Evolutionary conservation across 208 protist genomes (phyloP).

Genomic region (Trypanosoma congolense): DNA sequence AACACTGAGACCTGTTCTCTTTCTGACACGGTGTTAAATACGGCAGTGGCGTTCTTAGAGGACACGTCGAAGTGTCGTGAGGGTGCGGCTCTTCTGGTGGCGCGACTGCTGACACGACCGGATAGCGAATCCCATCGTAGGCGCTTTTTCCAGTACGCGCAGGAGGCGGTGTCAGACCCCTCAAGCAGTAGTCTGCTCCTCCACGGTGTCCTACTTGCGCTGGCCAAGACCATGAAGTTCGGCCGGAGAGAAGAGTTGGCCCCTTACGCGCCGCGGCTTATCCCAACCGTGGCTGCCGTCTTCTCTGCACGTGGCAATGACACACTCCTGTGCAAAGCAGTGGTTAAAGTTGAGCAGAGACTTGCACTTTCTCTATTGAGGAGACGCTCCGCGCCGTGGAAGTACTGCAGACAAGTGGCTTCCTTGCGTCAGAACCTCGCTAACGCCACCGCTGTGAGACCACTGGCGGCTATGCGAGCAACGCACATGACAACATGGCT

Average conservation of each 20-base stretch:
- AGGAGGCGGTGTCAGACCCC: constrained; percentile 25
- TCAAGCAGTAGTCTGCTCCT: constrained; percentile 23
- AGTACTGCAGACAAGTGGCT: constrained; percentile 77
- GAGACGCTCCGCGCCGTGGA: constrained; percentile 85
- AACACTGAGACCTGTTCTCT: no score
- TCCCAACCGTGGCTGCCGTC: constrained; percentile 32
- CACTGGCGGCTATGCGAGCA: not conserved
- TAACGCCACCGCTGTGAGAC: not conserved
- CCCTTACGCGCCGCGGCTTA: constrained; percentile 44
- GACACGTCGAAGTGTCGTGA: constrained; percentile 89
- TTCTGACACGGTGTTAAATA: constrained; percentile 67
- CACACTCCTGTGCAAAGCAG: constrained; percentile 77
- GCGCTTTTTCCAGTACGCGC: constrained; percentile 61
- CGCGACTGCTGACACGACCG: constrained; percentile 86
- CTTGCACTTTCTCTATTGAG: constrained; percentile 85
- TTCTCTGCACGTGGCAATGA: constrained; percentile 31
- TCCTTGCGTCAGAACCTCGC: constrained; percentile 68
- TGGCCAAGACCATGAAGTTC: constrained; percentile 91
- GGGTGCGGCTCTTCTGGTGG: constrained; percentile 85
- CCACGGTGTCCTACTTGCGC: constrained; percentile 78
- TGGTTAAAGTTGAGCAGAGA: constrained; percentile 90
- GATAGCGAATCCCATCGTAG: constrained; percentile 67
- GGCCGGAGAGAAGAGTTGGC: constrained; percentile 85
- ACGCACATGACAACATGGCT: not conserved
- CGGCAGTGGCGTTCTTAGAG: constrained; percentile 60